Base-by-base conservation (phyloP, 2,329 filamentous ascomycete genomes). In the Coniochaeta hoffmannii region DNA sequence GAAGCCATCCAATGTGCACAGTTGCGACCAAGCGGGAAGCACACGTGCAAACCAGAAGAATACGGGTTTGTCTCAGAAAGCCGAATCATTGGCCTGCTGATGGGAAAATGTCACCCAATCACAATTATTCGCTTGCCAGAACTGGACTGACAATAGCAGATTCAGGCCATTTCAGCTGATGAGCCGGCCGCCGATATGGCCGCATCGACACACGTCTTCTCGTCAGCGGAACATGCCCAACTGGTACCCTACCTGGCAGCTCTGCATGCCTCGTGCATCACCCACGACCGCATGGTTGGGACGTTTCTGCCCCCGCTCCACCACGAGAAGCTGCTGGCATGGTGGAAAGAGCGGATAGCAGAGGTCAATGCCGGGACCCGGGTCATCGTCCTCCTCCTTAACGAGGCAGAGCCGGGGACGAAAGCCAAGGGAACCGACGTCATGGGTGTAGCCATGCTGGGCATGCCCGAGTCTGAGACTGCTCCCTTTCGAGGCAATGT, bases 231-330 rank as follows among this genome's bases (percentile, higher is more conserved):
- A 34, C 79, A 86, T 61, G 63, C 69, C 28, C 75, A 80, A 62
- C 73, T 85, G 22, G 72, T 82, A 24, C 74, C 77, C 15, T 80
- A 81, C 62, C 73, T 86, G 17, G 81, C 81, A 34, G 74, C 76
- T 50, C 73, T 86, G 24, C 83, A 86, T 60, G 77, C 75, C 57
- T 74, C 76, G 14, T 85, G 82, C 68, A 82, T 87, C 64, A 78
- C 76, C 4, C 70, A 76, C 57, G 81, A 83, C 68, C 72, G 76
- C 63, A 79, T 77, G 59, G 74, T 82, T 34, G 79, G 79, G 26
- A 80, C 76, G 4, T 86, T 86, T 64, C 71, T 83, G 14, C 80
- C 81, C n/a, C 82, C 83, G 0, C 69, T 86, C 32, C 75, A 76
- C 50, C 73, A 81, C 63, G 71, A 76, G 35, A 81, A 80, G 63